These are phyloP conservation scores for Lasiosphaeria ovina DNA, from an alignment of 495 filamentous ascomycete species.

Conservation along the genomic window DNA sequence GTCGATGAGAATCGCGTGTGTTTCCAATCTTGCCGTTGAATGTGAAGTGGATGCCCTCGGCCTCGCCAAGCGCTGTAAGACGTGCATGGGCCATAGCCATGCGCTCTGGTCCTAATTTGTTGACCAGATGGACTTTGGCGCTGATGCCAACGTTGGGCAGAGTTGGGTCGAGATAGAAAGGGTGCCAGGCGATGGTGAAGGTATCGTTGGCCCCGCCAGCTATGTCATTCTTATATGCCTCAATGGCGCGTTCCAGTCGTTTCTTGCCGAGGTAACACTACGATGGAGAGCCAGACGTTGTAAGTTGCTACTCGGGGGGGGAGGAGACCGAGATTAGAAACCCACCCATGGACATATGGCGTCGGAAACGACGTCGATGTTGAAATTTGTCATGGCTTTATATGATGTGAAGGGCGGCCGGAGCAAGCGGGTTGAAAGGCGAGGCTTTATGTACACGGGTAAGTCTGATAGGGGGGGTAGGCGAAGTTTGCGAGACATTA, in stretches of 20 bases:
- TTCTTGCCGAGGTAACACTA: slow-evolving; percentile 82
- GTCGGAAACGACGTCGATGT: slow-evolving; percentile 73
- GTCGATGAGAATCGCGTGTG: slow-evolving; percentile 71
- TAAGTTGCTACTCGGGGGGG: not conserved
- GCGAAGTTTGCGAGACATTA: no score
- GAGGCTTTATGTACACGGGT: not conserved
- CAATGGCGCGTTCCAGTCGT: slow-evolving; percentile 68
- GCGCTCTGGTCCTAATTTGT: slow-evolving; percentile 51
- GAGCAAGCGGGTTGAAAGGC: not conserved
- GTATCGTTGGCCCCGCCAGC: slow-evolving; percentile 59
- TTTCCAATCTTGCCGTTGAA: slow-evolving; percentile 73
- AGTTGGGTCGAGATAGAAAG: slow-evolving; percentile 76
- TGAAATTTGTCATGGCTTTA: slow-evolving; percentile 67
- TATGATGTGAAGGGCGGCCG: not conserved
- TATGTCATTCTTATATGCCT: slow-evolving; percentile 56
- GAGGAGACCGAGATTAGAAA: slow-evolving; percentile 7
- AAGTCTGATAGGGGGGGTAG: no score
- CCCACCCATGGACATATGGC: slow-evolving; percentile 72
- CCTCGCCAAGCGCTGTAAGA: slow-evolving; percentile 55
- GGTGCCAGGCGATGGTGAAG: slow-evolving; percentile 69
- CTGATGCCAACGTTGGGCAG: slow-evolving; percentile 43
- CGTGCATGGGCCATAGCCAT: slow-evolving; percentile 54
- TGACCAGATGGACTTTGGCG: slow-evolving; percentile 21
- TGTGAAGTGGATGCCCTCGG: slow-evolving; percentile 69
- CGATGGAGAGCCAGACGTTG: not conserved